Evolutionary conservation across 2,329 filamentous ascomycete species (phyloP), one percentile per base, ranked within the genome.

Genomic region (Paracamarosporium sp.): DNA sequence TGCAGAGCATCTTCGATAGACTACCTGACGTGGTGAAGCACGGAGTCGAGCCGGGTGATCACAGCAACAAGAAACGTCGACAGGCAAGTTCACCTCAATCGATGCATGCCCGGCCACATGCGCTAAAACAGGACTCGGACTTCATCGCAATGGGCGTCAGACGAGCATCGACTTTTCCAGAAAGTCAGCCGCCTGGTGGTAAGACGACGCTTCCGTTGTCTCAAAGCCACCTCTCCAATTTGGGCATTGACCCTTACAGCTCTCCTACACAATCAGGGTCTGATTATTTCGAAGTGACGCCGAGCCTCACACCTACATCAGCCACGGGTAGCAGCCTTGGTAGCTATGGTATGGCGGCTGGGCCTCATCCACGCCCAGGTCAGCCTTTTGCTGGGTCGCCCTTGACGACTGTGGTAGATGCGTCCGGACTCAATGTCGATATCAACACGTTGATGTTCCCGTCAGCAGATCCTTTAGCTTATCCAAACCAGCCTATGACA

Each of bases 361-460:
- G 59, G 33, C 57, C 63, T 25, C 65, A 65, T 12, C 66, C 71
- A 28, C 77, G 67, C 60, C 36, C 72, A 68, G 33, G 62, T 36
- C 47, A 59, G 50, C 64, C 66, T 5, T 73, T 73, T 35, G 69
- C 71, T 17, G 54, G 66, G 8, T 69, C 72, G 22, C 71, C 69
- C 0, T 44, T 76, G n/a, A 56, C 59, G 17, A 70, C 74, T 33
- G 69, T 73, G 53, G 57, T 67, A 20, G 68, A 73, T 56, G 63
- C 70, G n/a, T 62, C 68, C 22, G 66, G 67, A 5, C 56, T 76
- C 17, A 80, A 79, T 55, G 76, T 80, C 62, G 90, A 91, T 70
- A 83, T 93, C 6, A 89, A 89, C 57, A 86, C 88, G 3, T 86
- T 93, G 78, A 93, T 94, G 89, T 94, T 94, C 68, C 88, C 90